Conservation (phyloP, 148 eudicot species). For the Chenopodium quinoa region DNA sequence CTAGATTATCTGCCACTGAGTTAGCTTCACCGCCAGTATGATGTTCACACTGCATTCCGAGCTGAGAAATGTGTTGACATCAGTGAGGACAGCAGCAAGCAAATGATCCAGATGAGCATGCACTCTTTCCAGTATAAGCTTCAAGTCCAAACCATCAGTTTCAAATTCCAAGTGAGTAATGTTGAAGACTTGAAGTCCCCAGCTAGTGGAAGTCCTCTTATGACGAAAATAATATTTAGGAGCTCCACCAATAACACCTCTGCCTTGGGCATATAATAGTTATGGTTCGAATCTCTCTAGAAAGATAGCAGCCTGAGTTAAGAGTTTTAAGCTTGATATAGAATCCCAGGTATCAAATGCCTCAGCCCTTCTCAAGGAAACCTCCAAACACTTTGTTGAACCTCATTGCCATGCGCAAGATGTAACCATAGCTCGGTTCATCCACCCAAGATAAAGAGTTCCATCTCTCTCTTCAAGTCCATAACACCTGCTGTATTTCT, state of each 20-base stretch:
- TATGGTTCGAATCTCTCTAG: background rate
- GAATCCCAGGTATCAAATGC: background rate
- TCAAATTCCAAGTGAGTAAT: too few species aligned
- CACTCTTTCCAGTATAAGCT: background rate
- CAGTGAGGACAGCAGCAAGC: background rate
- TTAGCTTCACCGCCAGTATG: background rate
- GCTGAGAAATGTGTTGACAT: background rate
- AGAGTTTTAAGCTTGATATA: background rate
- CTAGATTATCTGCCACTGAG: background rate
- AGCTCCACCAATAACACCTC: background rate
- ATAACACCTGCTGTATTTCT: conserved; percentile 41
- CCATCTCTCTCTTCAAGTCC: conserved; percentile 49
- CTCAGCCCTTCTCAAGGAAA: background rate
- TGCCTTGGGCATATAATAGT: background rate
- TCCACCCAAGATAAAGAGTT: conserved; percentile 55
- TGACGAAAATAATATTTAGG: background rate
- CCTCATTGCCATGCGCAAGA: conserved; percentile 59
- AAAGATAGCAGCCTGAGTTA: background rate
- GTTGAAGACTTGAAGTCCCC: background rate
- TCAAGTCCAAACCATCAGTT: too few species aligned
- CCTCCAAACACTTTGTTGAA: background rate
- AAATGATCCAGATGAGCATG: background rate
- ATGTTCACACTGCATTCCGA: background rate
- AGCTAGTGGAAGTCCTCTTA: background rate
- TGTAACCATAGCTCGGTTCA: conserved; percentile 39